phyloP scores from a whole-genome alignment of 2,329 filamentous ascomycete genomes.

The Aspergillus sp. region DNA sequence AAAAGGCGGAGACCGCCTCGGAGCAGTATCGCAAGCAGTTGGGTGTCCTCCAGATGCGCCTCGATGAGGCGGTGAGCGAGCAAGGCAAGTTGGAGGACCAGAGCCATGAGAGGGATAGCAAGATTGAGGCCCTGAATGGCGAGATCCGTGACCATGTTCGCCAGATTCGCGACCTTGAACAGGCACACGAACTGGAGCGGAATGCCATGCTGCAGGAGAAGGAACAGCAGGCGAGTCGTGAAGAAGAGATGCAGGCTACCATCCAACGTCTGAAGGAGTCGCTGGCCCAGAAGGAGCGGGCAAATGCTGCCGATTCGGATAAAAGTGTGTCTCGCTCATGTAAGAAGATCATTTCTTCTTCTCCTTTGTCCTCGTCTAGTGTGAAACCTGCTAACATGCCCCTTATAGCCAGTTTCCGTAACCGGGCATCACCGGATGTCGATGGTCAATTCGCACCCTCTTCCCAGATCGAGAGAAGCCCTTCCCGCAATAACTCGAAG shows the following conservation, averaged over 20 bases:
- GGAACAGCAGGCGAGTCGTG: conserved; percentile 78
- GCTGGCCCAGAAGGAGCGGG: conserved; percentile 71
- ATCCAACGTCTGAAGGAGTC: conserved; percentile 92
- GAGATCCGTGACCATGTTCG: conserved; percentile 82
- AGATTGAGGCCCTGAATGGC: conserved; percentile 75
- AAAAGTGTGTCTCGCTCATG: conserved; percentile 55
- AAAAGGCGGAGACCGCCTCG: conserved; percentile 74
- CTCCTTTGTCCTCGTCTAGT: neutral
- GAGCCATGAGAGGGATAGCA: conserved; percentile 81
- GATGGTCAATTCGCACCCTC: conserved; percentile 86
- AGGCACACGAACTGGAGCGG: conserved; percentile 87
- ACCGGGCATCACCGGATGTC: conserved; percentile 61
- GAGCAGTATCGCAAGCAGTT: conserved; percentile 82
- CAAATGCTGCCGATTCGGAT: conserved; percentile 53
- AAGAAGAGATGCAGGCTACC: conserved; percentile 87
- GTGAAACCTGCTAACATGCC: conserved; percentile 23
- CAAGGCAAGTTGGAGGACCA: conserved; percentile 86
- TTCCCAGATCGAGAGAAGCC: conserved; percentile 79
- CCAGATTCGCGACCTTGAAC: conserved; percentile 87
- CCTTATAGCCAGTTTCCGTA: conserved; percentile 50
- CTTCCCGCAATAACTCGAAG: conserved; percentile 86
- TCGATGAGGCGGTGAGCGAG: conserved; percentile 82
- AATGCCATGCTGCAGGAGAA: conserved; percentile 87
- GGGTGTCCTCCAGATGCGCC: conserved; percentile 78
- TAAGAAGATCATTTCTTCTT: conserved; percentile 37